Conservation (phyloP, 1,284 basidiomycete genomes). For the Apiotrichum mycotoxinovorans region DNA sequence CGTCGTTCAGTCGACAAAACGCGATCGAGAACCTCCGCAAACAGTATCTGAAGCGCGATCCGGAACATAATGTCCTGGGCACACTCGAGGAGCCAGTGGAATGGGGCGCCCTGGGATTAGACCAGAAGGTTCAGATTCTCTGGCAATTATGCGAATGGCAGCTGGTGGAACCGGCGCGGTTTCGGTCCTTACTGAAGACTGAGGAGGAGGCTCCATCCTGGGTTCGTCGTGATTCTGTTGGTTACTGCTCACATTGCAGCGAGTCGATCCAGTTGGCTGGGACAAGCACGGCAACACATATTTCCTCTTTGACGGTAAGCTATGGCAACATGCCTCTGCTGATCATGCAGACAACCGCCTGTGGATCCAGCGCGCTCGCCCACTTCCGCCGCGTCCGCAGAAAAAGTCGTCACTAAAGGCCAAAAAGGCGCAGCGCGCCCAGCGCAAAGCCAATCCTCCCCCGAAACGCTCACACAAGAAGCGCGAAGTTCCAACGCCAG, state of each 20-base stretch:
- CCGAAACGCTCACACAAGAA: slow-evolving; percentile 30
- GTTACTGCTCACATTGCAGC: slow-evolving; percentile 28
- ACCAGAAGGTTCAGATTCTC: slow-evolving; percentile 52
- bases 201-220: slow-evolving; percentile 54
- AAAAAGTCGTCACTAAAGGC: slow-evolving; percentile 42
- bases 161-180: slow-evolving; percentile 53
- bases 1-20: slow-evolving; percentile 38
- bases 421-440: slow-evolving; percentile 27
- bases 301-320: slow-evolving; percentile 55
- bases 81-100: slow-evolving; percentile 42
- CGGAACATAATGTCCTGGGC: slow-evolving; percentile 40
- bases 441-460: slow-evolving; percentile 2
- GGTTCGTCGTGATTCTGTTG: slow-evolving; percentile 41
- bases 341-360: slow-evolving; percentile 53
- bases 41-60: slow-evolving; percentile 46
- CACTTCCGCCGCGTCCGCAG: slow-evolving; percentile 24
- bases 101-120: slow-evolving; percentile 53
- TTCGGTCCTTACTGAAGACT: slow-evolving; percentile 52
- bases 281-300: slow-evolving; percentile 56
- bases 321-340: not conserved
- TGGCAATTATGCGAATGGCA: slow-evolving; percentile 58
- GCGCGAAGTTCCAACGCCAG: slow-evolving; percentile 5
- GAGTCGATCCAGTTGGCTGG: slow-evolving; percentile 56
- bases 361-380: slow-evolving; percentile 54
- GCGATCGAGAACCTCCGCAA: slow-evolving; percentile 46